Conservation (phyloP, 768 basidiomycete species). For the Pisolithus orientalis region DNA sequence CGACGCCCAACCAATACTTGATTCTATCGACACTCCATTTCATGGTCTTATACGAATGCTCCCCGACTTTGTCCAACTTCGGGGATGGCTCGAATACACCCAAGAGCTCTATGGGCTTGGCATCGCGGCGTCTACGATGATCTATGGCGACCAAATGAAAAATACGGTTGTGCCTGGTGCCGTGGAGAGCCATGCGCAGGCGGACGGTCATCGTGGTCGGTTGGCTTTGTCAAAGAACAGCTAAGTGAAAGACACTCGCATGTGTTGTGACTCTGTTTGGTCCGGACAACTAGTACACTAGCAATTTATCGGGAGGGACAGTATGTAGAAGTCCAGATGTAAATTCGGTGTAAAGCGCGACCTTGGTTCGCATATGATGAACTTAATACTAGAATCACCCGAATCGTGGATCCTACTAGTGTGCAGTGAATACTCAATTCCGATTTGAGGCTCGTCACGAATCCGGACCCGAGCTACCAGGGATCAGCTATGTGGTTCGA, state of each 20-base stretch:
- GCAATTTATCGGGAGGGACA: neutral
- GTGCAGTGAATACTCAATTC: no score
- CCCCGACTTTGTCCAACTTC: conserved; percentile 24
- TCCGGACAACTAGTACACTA: neutral
- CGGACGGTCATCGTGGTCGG: conserved; percentile 70
- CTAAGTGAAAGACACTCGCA: neutral
- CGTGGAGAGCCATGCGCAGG: conserved; percentile 81
- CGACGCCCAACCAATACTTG: conserved; percentile 80
- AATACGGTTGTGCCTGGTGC: conserved; percentile 63
- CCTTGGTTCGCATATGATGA: no score
- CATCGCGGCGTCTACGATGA: conserved; percentile 65
- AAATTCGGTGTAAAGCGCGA: neutral
- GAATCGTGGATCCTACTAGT: no score
- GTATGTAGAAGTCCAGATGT: no score
- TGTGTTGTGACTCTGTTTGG: conserved; percentile 3
- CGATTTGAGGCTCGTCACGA: conserved; percentile 2
- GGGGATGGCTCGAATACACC: conserved; percentile 78
- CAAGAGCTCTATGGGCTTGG: conserved; percentile 80
- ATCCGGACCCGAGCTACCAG: conserved; percentile 56
- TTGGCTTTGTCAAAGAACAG: neutral
- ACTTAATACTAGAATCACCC: no score
- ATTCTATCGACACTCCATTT: conserved; percentile 92
- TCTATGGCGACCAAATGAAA: conserved; percentile 86
- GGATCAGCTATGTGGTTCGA: conserved; percentile 44
- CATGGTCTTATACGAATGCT: conserved; percentile 58